phyloP scores from a whole-genome alignment of 2,329 filamentous ascomycete species.

The Colletotrichum caudatum region DNA sequence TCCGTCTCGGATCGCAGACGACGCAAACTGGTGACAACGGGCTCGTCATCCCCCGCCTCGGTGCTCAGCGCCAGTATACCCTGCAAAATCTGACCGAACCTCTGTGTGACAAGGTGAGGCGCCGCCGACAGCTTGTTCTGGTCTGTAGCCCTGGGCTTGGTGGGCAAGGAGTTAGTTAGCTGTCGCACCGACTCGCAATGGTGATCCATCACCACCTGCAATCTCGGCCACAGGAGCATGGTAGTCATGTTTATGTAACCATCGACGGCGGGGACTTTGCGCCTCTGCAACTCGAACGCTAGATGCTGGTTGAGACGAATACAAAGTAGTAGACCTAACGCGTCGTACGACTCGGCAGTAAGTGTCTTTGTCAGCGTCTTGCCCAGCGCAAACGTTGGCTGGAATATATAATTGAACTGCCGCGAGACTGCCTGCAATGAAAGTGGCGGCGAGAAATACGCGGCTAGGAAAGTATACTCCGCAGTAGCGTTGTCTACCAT shows the following conservation, averaged over 20 bases:
- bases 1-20: conserved; percentile 86
- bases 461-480: conserved; percentile 92
- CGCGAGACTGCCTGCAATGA: conserved; percentile 82
- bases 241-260: conserved; percentile 93
- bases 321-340: conserved; percentile 87
- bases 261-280: conserved; percentile 90
- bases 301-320: conserved; percentile 94
- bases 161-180: conserved; percentile 66
- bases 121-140: conserved; percentile 77
- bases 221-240: conserved; percentile 96
- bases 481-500: conserved; percentile 93
- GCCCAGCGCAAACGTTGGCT: conserved; percentile 88
- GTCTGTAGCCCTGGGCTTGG: conserved; percentile 55
- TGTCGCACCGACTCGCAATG: conserved; percentile 88
- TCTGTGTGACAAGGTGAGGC: conserved; percentile 91
- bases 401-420: conserved; percentile 89
- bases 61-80: conserved; percentile 85
- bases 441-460: conserved; percentile 86
- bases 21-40: conserved; percentile 83
- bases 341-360: conserved; percentile 82
- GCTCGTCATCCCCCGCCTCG: conserved; percentile 95
- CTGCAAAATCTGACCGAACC: conserved; percentile 93
- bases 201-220: conserved; percentile 92
- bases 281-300: conserved; percentile 91
- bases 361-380: conserved; percentile 81